phyloP scores from a whole-genome alignment of 2,329 filamentous ascomycete species.

The Verticillium alfalfae region DNA sequence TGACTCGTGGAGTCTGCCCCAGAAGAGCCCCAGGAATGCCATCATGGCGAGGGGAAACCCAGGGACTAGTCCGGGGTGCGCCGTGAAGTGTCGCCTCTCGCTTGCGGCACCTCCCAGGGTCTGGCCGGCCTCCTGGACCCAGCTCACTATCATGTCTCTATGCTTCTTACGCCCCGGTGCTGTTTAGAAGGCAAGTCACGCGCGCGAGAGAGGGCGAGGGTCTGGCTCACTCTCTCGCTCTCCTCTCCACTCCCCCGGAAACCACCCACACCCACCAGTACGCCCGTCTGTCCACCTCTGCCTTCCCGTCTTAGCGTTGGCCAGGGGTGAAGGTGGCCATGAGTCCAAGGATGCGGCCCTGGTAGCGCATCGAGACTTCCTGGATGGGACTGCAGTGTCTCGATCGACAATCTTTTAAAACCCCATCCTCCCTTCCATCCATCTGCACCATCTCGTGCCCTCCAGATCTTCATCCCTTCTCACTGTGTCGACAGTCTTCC shows the following conservation, averaged over 20 bases:
- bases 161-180: background rate
- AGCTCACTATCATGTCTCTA: background rate
- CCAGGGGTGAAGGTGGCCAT: background rate
- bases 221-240: background rate
- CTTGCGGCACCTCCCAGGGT: background rate
- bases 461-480: background rate
- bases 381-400: background rate
- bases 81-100: background rate
- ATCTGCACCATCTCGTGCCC: background rate
- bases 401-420: conserved; percentile 2
- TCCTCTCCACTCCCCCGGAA: conserved; percentile 1
- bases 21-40: background rate
- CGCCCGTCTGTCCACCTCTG: conserved; percentile 1
- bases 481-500: background rate
- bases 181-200: background rate
- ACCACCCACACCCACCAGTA: background rate
- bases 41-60: background rate
- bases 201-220: background rate
- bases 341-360: background rate
- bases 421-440: background rate
- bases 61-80: background rate
- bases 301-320: background rate
- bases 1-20: conserved; percentile 1
- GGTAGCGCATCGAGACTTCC: background rate
- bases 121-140: background rate